Conservation (phyloP, 352 stramenopile genomes). For the Phytophthora sansomeana region DNA sequence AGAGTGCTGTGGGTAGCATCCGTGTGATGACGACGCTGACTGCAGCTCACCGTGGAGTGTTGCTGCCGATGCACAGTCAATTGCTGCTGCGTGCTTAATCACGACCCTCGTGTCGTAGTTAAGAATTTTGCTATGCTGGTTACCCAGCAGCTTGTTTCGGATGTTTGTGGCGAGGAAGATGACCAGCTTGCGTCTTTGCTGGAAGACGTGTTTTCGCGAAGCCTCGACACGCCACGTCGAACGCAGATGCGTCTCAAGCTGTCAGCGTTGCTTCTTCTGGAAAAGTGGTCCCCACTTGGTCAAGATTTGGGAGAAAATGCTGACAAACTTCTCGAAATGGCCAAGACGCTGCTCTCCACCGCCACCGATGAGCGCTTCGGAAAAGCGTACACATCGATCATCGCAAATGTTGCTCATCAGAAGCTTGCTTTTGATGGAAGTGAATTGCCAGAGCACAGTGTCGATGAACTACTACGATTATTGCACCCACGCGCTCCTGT, state of each 20-base stretch:
- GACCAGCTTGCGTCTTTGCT: constrained; percentile 19
- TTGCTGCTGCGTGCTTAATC: constrained; percentile 39
- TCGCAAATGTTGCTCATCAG: constrained; percentile 31
- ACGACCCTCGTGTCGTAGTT: constrained; percentile 40
- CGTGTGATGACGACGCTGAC: constrained; percentile 46
- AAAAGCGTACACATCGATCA: constrained; percentile 32
- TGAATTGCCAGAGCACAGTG: neutral
- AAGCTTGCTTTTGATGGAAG: constrained; percentile 11
- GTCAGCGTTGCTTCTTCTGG: constrained; percentile 41
- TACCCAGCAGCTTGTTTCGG: constrained; percentile 37
- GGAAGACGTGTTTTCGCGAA: constrained; percentile 34
- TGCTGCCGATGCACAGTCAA: constrained; percentile 40
- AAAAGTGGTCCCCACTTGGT: constrained; percentile 28
- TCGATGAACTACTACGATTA: constrained; percentile 38
- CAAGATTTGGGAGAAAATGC: constrained; percentile 29
- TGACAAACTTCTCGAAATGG: constrained; percentile 16
- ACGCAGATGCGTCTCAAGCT: constrained; percentile 36
- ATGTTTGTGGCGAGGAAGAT: constrained; percentile 8
- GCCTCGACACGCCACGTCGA: neutral
- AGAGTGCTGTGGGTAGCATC: constrained; percentile 38
- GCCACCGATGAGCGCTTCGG: constrained; percentile 37
- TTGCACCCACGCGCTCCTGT: constrained; percentile 42
- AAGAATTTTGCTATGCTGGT: constrained; percentile 43
- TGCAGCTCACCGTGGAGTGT: constrained; percentile 17
- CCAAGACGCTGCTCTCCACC: constrained; percentile 22